phyloP scores from a whole-genome alignment of 345 rosid species.

The Laguncularia racemosa region DNA sequence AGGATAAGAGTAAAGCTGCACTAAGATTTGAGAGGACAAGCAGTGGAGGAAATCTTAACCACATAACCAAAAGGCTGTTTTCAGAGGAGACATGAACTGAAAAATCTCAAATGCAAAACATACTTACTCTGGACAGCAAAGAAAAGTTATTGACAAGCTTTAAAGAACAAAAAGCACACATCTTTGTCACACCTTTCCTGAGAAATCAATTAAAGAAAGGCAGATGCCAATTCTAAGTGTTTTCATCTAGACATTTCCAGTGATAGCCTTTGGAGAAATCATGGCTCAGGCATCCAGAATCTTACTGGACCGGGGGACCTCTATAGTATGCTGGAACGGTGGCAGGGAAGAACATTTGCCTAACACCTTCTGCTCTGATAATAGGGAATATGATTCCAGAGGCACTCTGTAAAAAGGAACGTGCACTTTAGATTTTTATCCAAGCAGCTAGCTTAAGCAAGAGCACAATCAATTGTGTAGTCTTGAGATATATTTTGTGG shows the following conservation, averaged over 20 bases:
- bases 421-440: no score
- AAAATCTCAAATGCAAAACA: not conserved
- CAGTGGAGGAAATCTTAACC: no score
- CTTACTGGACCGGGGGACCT: conserved; percentile 18
- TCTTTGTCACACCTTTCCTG: not conserved
- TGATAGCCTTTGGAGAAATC: not conserved
- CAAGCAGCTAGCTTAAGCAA: not conserved
- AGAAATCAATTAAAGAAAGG: not conserved
- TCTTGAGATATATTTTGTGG: not conserved
- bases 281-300: not conserved
- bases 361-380: conserved; percentile 38
- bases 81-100: no score
- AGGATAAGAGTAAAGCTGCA: no score
- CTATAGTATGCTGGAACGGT: conserved; percentile 39
- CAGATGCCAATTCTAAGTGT: not conserved
- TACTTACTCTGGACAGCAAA: no score
- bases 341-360: conserved; percentile 44
- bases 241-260: not conserved
- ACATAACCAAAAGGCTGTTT: no score
- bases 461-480: not conserved
- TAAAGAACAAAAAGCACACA: not conserved
- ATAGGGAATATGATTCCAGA: conserved; percentile 39
- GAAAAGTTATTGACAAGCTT: not conserved
- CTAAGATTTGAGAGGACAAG: no score
- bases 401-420: conserved; percentile 24